Conservation (phyloP, 2,329 filamentous ascomycete genomes). For the Aspergillus neoniger region DNA sequence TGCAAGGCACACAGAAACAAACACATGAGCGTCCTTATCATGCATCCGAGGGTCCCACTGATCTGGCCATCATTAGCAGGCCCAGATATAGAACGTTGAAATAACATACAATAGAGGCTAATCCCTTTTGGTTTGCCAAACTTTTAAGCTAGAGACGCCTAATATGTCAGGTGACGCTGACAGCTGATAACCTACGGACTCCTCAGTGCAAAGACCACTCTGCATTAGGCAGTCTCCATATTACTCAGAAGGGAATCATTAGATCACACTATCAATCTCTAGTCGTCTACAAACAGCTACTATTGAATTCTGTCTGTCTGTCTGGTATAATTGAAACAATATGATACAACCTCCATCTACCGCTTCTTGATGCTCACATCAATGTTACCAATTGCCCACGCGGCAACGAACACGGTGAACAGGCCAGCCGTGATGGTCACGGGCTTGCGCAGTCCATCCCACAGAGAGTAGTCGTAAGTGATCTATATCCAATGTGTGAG, state of each 20-base stretch:
- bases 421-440: constrained; percentile 74
- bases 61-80: neutral
- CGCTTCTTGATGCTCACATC: constrained; percentile 76
- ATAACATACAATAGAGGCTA: neutral
- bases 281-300: neutral
- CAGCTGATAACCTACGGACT: neutral
- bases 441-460: constrained; percentile 80
- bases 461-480: constrained; percentile 79
- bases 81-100: neutral
- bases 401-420: constrained; percentile 70
- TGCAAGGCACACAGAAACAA: neutral
- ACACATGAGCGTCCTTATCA: neutral
- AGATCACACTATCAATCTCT: neutral
- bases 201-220: neutral
- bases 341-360: constrained; percentile 31
- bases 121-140: neutral
- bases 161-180: neutral
- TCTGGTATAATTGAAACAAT: constrained; percentile 14
- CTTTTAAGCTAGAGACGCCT: neutral
- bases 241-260: too few relatives aligned
- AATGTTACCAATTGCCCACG: constrained; percentile 74
- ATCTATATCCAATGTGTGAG: constrained; percentile 45
- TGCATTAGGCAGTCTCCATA: too few relatives aligned
- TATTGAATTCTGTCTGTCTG: constrained; percentile 1
- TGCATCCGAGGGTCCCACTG: neutral